Base-by-base conservation (phyloP, 768 basidiomycete species). In the Pisolithus orientalis region DNA sequence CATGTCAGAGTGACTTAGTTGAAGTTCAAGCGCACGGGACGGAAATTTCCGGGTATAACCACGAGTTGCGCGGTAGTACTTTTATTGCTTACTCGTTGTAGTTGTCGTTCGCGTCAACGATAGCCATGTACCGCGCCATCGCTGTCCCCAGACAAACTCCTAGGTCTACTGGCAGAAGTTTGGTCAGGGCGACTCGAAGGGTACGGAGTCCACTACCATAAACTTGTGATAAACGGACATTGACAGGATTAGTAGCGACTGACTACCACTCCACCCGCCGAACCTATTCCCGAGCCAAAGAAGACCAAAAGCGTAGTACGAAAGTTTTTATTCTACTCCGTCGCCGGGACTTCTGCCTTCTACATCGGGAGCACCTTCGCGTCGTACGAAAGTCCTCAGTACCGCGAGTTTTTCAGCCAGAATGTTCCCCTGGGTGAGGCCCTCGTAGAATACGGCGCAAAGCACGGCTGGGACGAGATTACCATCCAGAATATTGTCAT, bases 341-440 rank as follows among this genome's bases (percentile, higher is more conserved):
- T 85, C 40, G 76, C 81, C 9, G 75, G 82, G 21, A 80, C 82
- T 16, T 80, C 85, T 45, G 82, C 84, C 16, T 92, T 93, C 74
- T 95, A 94, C 75, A 72, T 84, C 53, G 82, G 85, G 47, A 91
- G 91, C 68, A 80, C 85, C 8, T 87, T 89, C 67, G 71, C 83
- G 53, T 82, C 90, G 21, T 86, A 87, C 72, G 79, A 86, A 61
- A 84, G 80, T 67, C 85, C 84, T 58, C 67, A 74, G 2, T 96
- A 94, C 74, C 84, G 88, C 64, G 87, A 94, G 58, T 77, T 95
- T 65, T 96, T 96, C 75, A 77, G 83, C 51, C 80, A 85, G 59
- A 75, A 80, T 40, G 82, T 94, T 50, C 94, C 94, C 2, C 75
- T 90, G 38, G 93, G 84, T 28, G 79, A 85, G 56, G 64, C 79